phyloP scores from a whole-genome alignment of 495 filamentous ascomycete genomes.

The Thermothielavioides terrestris region DNA sequence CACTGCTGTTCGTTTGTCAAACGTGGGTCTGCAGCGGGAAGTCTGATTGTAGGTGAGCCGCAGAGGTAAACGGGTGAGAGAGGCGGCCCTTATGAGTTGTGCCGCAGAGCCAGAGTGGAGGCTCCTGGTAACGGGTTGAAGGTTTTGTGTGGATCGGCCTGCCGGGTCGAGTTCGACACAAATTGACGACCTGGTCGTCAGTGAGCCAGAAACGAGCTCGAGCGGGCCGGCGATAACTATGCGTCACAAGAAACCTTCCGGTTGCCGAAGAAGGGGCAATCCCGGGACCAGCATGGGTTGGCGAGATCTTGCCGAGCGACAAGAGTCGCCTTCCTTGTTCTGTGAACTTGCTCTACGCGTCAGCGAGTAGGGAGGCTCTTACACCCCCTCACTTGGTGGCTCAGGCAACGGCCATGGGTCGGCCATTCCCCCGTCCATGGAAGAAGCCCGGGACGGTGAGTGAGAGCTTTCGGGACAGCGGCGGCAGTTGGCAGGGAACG shows the following conservation, averaged over 20 bases:
- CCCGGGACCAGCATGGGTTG: constrained; percentile 15
- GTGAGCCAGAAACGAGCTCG: constrained; percentile 12
- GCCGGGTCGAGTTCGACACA: constrained; percentile 1
- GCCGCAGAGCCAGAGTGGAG: constrained; percentile 11
- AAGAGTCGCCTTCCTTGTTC: neutral
- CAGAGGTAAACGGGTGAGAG: constrained; percentile 19
- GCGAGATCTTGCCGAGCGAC: constrained; percentile 3
- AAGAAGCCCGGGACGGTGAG: constrained; percentile 11
- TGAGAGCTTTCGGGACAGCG: neutral
- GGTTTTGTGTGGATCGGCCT: constrained; percentile 5
- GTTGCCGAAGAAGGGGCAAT: constrained; percentile 17
- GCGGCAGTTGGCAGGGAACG: neutral
- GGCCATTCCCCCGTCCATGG: constrained; percentile 10
- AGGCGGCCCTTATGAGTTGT: constrained; percentile 15
- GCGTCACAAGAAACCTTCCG: constrained; percentile 15
- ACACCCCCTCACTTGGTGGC: constrained; percentile 7
- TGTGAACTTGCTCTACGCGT: neutral
- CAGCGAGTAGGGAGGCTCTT: too few relatives aligned
- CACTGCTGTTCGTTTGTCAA: constrained; percentile 18
- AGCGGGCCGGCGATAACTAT: constrained; percentile 13
- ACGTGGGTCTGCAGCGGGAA: constrained; percentile 17
- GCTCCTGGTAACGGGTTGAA: constrained; percentile 5
- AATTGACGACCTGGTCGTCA: constrained; percentile 7
- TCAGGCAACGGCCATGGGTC: neutral
- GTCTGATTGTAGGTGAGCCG: constrained; percentile 18